phyloP scores from a whole-genome alignment of 2,329 filamentous ascomycete species.

The Monosporascus ibericus region DNA sequence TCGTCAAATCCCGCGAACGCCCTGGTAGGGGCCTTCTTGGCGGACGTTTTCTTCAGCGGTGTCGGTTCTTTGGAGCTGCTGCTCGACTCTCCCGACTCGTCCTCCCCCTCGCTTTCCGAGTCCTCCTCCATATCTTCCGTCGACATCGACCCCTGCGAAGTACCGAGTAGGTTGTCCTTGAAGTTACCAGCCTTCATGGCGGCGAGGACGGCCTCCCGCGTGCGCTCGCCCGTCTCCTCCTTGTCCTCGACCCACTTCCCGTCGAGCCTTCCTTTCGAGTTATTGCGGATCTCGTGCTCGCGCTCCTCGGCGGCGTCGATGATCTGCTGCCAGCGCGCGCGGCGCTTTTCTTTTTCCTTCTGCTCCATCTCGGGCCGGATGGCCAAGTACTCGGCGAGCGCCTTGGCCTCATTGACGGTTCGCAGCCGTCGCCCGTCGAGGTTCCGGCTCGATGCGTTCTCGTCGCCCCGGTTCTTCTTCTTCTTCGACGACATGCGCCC shows the following conservation, averaged over 20 bases:
- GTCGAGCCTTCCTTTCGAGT: slow-evolving; percentile 66
- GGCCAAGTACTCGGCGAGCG: slow-evolving; percentile 86
- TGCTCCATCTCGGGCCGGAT: slow-evolving; percentile 97
- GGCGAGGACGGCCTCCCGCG: slow-evolving; percentile 66
- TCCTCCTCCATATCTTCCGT: slow-evolving; percentile 27
- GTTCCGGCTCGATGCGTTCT: slow-evolving; percentile 87
- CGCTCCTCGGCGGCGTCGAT: slow-evolving; percentile 77
- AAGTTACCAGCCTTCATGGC: slow-evolving; percentile 61
- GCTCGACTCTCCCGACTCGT: slow-evolving; percentile 30
- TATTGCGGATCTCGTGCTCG: slow-evolving; percentile 76
- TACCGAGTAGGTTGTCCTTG: slow-evolving; percentile 53
- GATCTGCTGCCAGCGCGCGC: slow-evolving; percentile 81
- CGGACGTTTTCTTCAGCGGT: slow-evolving; percentile 36
- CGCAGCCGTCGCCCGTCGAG: slow-evolving; percentile 84
- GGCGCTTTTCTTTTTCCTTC: slow-evolving; percentile 81
- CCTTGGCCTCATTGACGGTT: slow-evolving; percentile 92
- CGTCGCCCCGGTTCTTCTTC: slow-evolving; percentile 75
- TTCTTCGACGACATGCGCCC: slow-evolving; percentile 97
- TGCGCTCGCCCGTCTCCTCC: slow-evolving; percentile 81
- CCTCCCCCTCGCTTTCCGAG: slow-evolving; percentile 27
- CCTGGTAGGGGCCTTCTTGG: slow-evolving; percentile 31
- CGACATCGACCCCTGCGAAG: slow-evolving; percentile 43
- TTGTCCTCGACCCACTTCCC: slow-evolving; percentile 94
- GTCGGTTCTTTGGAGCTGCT: slow-evolving; percentile 44
- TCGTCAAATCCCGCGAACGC: slow-evolving; percentile 74